A percentile compares a stretch with the other conserved stretches of the same genome.
phyloP scores from a whole-genome alignment of 495 filamentous ascomycete species.

The Neurospora sp. region DNA sequence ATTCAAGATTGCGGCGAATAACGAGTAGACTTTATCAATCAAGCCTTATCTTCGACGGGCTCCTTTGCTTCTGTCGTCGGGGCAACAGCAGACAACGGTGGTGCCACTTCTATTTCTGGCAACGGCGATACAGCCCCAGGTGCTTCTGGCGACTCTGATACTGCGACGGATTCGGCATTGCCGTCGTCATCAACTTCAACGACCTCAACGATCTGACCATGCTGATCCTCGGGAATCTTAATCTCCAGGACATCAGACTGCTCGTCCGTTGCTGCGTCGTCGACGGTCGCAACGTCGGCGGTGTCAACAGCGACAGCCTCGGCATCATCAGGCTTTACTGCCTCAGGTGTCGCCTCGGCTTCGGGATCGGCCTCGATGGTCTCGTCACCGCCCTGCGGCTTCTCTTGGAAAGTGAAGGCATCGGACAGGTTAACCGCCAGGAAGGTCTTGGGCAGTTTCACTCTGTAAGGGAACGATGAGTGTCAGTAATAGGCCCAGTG shows the following conservation, averaged over 20 bases:
- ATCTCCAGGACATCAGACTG: constrained; percentile 8
- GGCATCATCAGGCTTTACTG: neutral
- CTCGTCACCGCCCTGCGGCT: constrained; percentile 25
- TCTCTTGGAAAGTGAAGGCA: constrained; percentile 47
- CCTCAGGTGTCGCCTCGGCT: neutral
- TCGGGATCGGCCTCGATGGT: neutral
- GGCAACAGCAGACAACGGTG: neutral
- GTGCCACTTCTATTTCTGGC: neutral
- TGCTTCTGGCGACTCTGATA: neutral
- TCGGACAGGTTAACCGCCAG: constrained; percentile 85
- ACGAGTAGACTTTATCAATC: neutral
- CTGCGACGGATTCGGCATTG: neutral
- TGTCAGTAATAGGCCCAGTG: neutral
- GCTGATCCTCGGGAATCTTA: neutral
- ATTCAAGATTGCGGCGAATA: neutral
- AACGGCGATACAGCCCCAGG: neutral
- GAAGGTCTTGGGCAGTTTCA: constrained; percentile 91
- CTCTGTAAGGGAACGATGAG: constrained; percentile 34
- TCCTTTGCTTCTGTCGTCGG: neutral
- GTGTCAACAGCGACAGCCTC: neutral
- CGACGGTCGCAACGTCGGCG: neutral
- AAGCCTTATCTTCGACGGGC: neutral
- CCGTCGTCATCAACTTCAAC: neutral
- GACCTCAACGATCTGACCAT: neutral
- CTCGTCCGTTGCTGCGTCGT: neutral